Evolutionary conservation across 176 grass and related monocot species (phyloP).

Genomic region (Zea mays): DNA sequence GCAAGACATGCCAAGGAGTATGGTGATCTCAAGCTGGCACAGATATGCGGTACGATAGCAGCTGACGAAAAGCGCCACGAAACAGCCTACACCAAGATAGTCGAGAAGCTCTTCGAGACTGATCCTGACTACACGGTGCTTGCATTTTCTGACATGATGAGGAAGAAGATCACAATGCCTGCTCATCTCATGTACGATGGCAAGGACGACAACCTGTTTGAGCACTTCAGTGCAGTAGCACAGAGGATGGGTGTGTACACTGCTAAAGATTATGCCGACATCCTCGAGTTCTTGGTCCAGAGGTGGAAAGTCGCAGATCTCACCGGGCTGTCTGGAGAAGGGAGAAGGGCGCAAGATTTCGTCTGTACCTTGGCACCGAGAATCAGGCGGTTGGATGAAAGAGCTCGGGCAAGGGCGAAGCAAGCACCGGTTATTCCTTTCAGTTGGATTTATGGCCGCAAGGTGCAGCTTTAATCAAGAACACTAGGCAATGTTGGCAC

Average conservation of each 20-base stretch:
- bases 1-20: slow-evolving; percentile 69
- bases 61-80: slow-evolving; percentile 82
- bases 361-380: slow-evolving; percentile 61
- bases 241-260: slow-evolving; percentile 65
- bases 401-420: slow-evolving; percentile 61
- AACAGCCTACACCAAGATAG: slow-evolving; percentile 77
- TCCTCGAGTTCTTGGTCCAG: slow-evolving; percentile 68
- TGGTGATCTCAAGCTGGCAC: slow-evolving; percentile 68
- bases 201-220: slow-evolving; percentile 51
- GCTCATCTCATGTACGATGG: slow-evolving; percentile 74
- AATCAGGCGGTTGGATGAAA: slow-evolving; percentile 61
- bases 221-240: slow-evolving; percentile 55
- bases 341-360: slow-evolving; percentile 60
- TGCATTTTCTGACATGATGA: slow-evolving; percentile 72
- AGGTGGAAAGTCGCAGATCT: slow-evolving; percentile 61
- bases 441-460: slow-evolving; percentile 66
- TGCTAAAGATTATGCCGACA: slow-evolving; percentile 70
- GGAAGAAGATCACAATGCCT: slow-evolving; percentile 76
- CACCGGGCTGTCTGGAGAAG: slow-evolving; percentile 51
- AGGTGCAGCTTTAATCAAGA: slow-evolving; percentile 57
- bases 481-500: background rate
- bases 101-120: slow-evolving; percentile 68
- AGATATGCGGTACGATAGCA: slow-evolving; percentile 74
- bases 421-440: slow-evolving; percentile 46
- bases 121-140: slow-evolving; percentile 67